phyloP scores from a whole-genome alignment of 139 green algal genomes.

The Pseudopediastrum boryanum region DNA sequence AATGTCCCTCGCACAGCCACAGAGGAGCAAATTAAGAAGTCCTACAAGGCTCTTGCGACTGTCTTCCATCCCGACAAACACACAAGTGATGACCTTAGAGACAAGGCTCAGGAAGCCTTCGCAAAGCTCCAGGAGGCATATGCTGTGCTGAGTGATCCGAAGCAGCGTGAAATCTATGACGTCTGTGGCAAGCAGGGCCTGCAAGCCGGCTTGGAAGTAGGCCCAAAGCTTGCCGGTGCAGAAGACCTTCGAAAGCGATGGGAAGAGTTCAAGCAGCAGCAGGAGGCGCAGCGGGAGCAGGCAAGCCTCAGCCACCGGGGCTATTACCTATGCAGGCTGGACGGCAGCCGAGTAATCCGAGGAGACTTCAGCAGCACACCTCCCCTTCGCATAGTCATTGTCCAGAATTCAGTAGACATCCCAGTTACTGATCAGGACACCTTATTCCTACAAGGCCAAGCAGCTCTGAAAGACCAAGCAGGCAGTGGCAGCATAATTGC shows the following conservation, averaged over 20 bases:
- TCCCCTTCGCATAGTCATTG: slow-evolving; percentile 27
- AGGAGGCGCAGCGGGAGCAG: slow-evolving; percentile 11
- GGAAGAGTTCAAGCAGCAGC: slow-evolving; percentile 39
- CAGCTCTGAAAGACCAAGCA: neutral
- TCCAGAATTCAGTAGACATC: slow-evolving; percentile 35
- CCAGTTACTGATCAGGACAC: slow-evolving; percentile 6
- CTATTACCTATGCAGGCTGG: slow-evolving; percentile 26
- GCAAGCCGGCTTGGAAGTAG: slow-evolving; percentile 37
- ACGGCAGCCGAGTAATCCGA: slow-evolving; percentile 21
- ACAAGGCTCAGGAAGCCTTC: slow-evolving; percentile 56
- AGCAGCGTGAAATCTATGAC: slow-evolving; percentile 48
- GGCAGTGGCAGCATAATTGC: slow-evolving; percentile 49
- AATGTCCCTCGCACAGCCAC: slow-evolving; percentile 45
- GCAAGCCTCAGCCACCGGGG: slow-evolving; percentile 21
- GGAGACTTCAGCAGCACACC: slow-evolving; percentile 2
- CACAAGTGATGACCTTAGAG: slow-evolving; percentile 36
- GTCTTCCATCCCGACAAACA: slow-evolving; percentile 75
- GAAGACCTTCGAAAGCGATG: slow-evolving; percentile 44
- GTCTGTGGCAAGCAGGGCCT: slow-evolving; percentile 52
- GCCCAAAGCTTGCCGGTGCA: slow-evolving; percentile 39
- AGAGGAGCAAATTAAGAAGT: slow-evolving; percentile 30
- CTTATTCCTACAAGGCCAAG: slow-evolving; percentile 26
- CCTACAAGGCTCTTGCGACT: slow-evolving; percentile 14
- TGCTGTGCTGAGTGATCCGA: slow-evolving; percentile 51
- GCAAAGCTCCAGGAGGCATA: slow-evolving; percentile 55